Percentiles rank a stretch among this genome's conserved stretches.
These are phyloP conservation scores for Ogataea haglerorum DNA, from an alignment of 805 yeast genomes.

Conservation along the genomic window DNA sequence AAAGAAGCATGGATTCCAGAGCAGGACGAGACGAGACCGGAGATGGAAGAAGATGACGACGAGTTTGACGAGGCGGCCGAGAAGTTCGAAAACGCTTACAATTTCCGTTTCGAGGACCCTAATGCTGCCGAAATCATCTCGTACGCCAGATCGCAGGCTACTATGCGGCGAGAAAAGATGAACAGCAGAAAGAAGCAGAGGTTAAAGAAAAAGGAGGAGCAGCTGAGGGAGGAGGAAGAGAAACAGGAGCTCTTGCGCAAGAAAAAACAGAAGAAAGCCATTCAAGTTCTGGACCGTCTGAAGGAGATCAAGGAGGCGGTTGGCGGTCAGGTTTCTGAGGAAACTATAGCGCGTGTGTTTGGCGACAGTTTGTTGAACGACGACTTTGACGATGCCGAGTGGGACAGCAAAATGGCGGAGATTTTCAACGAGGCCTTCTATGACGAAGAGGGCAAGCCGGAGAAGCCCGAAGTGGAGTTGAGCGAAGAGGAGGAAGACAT, in stretches of 20 bases:
- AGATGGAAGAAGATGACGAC: constrained; percentile 64
- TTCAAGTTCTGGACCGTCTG: constrained; percentile 70
- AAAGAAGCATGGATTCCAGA: constrained; percentile 89
- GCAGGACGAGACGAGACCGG: constrained; percentile 47
- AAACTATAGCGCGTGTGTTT: constrained; percentile 57
- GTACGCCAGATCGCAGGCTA: constrained; percentile 92
- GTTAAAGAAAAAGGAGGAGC: constrained; percentile 59
- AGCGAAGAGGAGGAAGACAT: constrained; percentile 19
- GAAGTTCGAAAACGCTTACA: constrained; percentile 85
- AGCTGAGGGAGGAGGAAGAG: constrained; percentile 47
- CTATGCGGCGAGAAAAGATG: constrained; percentile 76
- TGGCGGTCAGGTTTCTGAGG: constrained; percentile 61
- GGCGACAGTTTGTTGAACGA: constrained; percentile 76
- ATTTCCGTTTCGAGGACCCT: constrained; percentile 92
- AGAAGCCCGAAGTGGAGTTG: constrained; percentile 25
- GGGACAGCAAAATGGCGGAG: constrained; percentile 85
- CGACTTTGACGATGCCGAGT: constrained; percentile 85
- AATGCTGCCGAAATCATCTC: constrained; percentile 86
- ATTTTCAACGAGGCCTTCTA: constrained; percentile 85
- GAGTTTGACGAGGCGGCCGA: constrained; percentile 93
- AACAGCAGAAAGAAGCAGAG: constrained; percentile 79
- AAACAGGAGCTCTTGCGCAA: constrained; percentile 61
- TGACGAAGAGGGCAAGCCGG: constrained; percentile 45
- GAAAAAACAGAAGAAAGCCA: constrained; percentile 72
- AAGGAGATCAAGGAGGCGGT: constrained; percentile 62